Percentiles rank a stretch among this genome's conserved stretches.
These are phyloP conservation scores for Crithidia thermophila DNA, from an alignment of 208 protist genomes.

Conservation along the genomic window DNA sequence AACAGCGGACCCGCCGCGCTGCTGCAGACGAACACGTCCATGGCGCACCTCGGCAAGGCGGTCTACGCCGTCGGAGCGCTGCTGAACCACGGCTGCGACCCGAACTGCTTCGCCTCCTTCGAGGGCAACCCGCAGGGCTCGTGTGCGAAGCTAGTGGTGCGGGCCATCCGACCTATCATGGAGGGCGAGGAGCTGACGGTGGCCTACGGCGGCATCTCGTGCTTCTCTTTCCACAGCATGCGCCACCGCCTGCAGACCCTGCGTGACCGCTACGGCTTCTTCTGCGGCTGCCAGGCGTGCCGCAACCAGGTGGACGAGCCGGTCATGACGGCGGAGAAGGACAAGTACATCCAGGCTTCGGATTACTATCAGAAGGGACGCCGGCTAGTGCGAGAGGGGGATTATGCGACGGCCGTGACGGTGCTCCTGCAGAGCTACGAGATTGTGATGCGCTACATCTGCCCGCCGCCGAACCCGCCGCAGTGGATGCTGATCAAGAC, in stretches of 20 bases:
- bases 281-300: slow-evolving; percentile 73
- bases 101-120: slow-evolving; percentile 85
- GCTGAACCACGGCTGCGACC: slow-evolving; percentile 87
- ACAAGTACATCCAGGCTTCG: slow-evolving; percentile 77
- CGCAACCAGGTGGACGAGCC: slow-evolving; percentile 72
- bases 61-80: slow-evolving; percentile 65
- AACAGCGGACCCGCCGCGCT: slow-evolving; percentile 29
- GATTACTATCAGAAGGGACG: slow-evolving; percentile 92
- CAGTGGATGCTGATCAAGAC: slow-evolving; percentile 88
- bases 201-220: slow-evolving; percentile 70
- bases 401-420: slow-evolving; percentile 75
- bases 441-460: slow-evolving; percentile 85
- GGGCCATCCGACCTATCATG: slow-evolving; percentile 64
- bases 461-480: slow-evolving; percentile 74
- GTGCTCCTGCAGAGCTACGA: slow-evolving; percentile 88
- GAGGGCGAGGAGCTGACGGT: slow-evolving; percentile 84
- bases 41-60: slow-evolving; percentile 63
- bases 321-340: slow-evolving; percentile 62
- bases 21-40: slow-evolving; percentile 54
- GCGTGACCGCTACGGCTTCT: slow-evolving; percentile 76
- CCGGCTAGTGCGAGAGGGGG: slow-evolving; percentile 75
- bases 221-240: slow-evolving; percentile 79
- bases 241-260: slow-evolving; percentile 70
- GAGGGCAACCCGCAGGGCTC: slow-evolving; percentile 76
- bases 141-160: slow-evolving; percentile 53